Conservation (phyloP, 768 basidiomycete species). For the Leccinum uliginosum region DNA sequence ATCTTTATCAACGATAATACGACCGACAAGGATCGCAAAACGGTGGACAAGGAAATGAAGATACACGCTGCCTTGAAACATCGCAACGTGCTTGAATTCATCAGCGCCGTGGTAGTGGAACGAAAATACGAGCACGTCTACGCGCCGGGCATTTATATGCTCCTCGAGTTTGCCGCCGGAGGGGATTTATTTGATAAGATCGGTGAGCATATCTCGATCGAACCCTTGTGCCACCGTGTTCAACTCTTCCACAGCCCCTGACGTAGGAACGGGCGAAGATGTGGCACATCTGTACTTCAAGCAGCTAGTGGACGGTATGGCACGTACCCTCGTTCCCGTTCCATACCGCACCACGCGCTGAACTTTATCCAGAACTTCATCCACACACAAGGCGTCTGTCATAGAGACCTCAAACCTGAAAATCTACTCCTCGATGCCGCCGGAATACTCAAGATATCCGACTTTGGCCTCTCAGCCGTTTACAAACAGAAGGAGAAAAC, state of each 20-base stretch:
- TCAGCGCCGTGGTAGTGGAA: slow-evolving; percentile 75
- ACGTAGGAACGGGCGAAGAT: slow-evolving; percentile 82
- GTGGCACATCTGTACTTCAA: slow-evolving; percentile 88
- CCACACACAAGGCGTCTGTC: slow-evolving; percentile 86
- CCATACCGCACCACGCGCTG: background rate
- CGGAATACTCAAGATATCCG: slow-evolving; percentile 87
- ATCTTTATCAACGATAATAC: slow-evolving; percentile 61
- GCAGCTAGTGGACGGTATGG: slow-evolving; percentile 82
- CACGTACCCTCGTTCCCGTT: slow-evolving; percentile 24
- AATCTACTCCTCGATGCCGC: slow-evolving; percentile 83
- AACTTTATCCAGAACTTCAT: slow-evolving; percentile 60
- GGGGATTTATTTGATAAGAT: slow-evolving; percentile 99
- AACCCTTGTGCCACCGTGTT: background rate
- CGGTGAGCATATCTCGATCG: slow-evolving; percentile 46
- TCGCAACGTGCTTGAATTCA: slow-evolving; percentile 74
- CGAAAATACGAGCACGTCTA: slow-evolving; percentile 51
- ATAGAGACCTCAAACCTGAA: slow-evolving; percentile 96
- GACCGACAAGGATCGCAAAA: slow-evolving; percentile 68
- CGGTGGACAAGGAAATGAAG: slow-evolving; percentile 87
- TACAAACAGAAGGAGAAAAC: slow-evolving; percentile 82
- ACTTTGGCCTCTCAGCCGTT: slow-evolving; percentile 92
- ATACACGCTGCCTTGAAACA: slow-evolving; percentile 82
- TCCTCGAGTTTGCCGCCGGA: slow-evolving; percentile 87
- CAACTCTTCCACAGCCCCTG: slow-evolving; percentile 58
- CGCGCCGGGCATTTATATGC: slow-evolving; percentile 84